A percentile compares a stretch with the other conserved stretches of the same genome.
phyloP scores from a whole-genome alignment of 1,284 basidiomycete species.

The Anthracocystis setariae region DNA sequence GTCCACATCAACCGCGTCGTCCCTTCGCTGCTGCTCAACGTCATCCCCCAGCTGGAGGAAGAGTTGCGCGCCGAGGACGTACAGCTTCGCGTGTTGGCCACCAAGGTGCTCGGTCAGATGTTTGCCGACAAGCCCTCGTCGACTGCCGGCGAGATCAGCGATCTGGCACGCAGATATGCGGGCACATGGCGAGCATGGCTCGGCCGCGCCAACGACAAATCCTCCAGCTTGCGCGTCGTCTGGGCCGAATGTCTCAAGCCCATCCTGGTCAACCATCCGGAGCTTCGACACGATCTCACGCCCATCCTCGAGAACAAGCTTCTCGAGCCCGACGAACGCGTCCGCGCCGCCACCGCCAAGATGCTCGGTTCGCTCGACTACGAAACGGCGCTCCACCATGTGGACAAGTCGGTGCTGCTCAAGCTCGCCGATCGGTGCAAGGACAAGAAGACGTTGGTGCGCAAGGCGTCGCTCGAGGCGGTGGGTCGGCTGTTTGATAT shows the following conservation, averaged over 20 bases:
- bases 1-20: conserved; percentile 83
- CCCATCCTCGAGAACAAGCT: conserved; percentile 52
- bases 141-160: conserved; percentile 53
- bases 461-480: conserved; percentile 81
- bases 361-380: conserved; percentile 86
- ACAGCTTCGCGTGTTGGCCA: conserved; percentile 79
- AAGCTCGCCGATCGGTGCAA: conserved; percentile 78
- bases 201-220: conserved; percentile 81
- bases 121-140: conserved; percentile 72
- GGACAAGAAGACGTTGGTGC: conserved; percentile 88
- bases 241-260: conserved; percentile 78
- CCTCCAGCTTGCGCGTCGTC: conserved; percentile 76
- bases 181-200: conserved; percentile 88
- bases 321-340: conserved; percentile 87
- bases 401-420: conserved; percentile 76
- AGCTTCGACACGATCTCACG: conserved; percentile 73
- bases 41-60: conserved; percentile 91
- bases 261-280: conserved; percentile 73
- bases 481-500: conserved; percentile 82
- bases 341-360: conserved; percentile 84
- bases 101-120: conserved; percentile 87
- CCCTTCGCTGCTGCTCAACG: conserved; percentile 83
- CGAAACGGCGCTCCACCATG: conserved; percentile 85
- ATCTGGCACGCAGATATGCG: conserved; percentile 83
- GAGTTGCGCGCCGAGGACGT: conserved; percentile 83